phyloP scores from a whole-genome alignment of 2,329 filamentous ascomycete species.

The Aspergillus sp. region DNA sequence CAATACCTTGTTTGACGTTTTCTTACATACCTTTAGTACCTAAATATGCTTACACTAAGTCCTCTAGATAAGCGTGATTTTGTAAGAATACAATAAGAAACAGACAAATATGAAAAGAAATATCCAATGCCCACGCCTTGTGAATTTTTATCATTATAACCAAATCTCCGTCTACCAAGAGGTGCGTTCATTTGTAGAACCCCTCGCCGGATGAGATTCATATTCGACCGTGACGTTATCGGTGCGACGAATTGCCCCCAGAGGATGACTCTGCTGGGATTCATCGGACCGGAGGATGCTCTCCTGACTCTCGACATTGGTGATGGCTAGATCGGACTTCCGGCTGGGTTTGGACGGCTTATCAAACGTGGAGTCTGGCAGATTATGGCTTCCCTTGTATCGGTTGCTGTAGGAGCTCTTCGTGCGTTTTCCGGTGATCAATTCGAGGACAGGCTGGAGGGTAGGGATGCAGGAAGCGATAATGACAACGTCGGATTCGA shows the following conservation, averaged over 20 bases:
- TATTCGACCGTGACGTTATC: slow-evolving; percentile 23
- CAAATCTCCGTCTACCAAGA: too few relatives aligned
- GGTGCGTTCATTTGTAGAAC: too few relatives aligned
- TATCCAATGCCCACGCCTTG: too few relatives aligned
- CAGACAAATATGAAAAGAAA: too few relatives aligned
- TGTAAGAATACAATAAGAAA: too few relatives aligned
- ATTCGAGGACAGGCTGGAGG: slow-evolving; percentile 32
- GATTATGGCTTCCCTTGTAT: slow-evolving; percentile 10
- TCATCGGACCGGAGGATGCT: slow-evolving; percentile 15
- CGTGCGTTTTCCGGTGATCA: slow-evolving; percentile 18
- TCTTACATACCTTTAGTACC: too few relatives aligned
- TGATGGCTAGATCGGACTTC: slow-evolving; percentile 4
- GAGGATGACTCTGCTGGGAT: slow-evolving; percentile 1
- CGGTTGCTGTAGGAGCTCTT: slow-evolving; percentile 16
- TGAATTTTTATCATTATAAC: too few relatives aligned
- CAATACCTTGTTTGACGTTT: too few relatives aligned
- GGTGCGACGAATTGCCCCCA: slow-evolving; percentile 18
- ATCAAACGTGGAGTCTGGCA: not conserved
- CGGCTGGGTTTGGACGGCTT: slow-evolving; percentile 4
- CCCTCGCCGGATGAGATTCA: slow-evolving; percentile 1
- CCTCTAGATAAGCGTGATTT: too few relatives aligned
- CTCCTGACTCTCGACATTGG: slow-evolving; percentile 18
- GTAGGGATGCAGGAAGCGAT: slow-evolving; percentile 38
- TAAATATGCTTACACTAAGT: too few relatives aligned
- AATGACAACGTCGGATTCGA: slow-evolving; percentile 35